A percentile compares a stretch with the other conserved stretches of the same genome.
These are phyloP conservation scores for Lantana camara DNA, from an alignment of 257 asterid genomes.

Conservation along the genomic window DNA sequence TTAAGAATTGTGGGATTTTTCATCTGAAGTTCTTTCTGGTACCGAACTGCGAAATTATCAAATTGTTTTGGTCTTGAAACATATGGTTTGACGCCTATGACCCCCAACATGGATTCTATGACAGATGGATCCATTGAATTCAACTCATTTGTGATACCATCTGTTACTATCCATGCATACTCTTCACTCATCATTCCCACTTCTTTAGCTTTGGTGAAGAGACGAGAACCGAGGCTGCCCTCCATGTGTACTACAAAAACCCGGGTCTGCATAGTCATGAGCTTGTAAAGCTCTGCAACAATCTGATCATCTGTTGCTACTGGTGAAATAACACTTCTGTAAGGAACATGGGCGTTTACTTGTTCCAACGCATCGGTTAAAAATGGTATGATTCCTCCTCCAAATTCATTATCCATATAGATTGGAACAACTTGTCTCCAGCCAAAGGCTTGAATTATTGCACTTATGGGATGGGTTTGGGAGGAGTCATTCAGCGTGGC, in stretches of 20 bases:
- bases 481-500: conserved; percentile 36
- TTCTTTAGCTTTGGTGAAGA: conserved; percentile 33
- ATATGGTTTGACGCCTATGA: conserved; percentile 37
- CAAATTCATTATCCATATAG: conserved; percentile 35
- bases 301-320: conserved; percentile 41
- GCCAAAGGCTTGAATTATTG: conserved; percentile 39
- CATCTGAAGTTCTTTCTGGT: conserved; percentile 3
- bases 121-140: conserved; percentile 27
- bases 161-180: conserved; percentile 42
- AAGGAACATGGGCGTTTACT: conserved; percentile 32
- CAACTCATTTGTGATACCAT: conserved; percentile 30
- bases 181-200: conserved; percentile 40
- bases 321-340: conserved; percentile 36
- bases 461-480: conserved; percentile 40
- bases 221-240: conserved; percentile 25
- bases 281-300: conserved; percentile 36
- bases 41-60: conserved; percentile 17
- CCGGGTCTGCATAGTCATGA: conserved; percentile 47
- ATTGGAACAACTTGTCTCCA: conserved; percentile 42
- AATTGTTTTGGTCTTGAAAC: conserved; percentile 28
- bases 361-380: conserved; percentile 36
- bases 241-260: conserved; percentile 44
- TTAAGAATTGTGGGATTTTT: not conserved
- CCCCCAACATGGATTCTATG: conserved; percentile 37
- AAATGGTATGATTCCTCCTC: conserved; percentile 44